These are phyloP conservation scores for Mycosarcoma maydis DNA, from an alignment of 1,284 basidiomycete species.

Conservation along the genomic window DNA sequence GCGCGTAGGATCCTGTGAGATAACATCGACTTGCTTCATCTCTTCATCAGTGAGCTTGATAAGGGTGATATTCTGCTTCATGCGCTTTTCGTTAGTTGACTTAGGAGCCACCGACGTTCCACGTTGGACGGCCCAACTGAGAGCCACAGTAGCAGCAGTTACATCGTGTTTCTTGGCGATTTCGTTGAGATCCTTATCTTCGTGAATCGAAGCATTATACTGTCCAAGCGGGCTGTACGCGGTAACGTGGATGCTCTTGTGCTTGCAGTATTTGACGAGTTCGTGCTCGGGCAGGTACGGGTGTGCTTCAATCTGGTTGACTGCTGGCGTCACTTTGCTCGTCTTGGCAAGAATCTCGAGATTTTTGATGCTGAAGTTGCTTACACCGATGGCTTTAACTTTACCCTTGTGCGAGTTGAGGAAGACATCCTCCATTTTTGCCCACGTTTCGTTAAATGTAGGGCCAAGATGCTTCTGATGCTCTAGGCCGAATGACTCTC, in stretches of 20 bases:
- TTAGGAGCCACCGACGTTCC: constrained; percentile 54
- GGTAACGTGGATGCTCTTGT: constrained; percentile 77
- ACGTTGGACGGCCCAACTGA: constrained; percentile 80
- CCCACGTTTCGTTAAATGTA: constrained; percentile 55
- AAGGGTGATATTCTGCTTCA: constrained; percentile 77
- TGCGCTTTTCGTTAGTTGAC: constrained; percentile 74
- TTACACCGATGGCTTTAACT: constrained; percentile 73
- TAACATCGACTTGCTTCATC: constrained; percentile 67
- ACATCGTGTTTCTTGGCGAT: constrained; percentile 74
- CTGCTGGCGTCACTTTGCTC: constrained; percentile 52
- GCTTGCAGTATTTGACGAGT: constrained; percentile 75
- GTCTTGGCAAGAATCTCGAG: constrained; percentile 49
- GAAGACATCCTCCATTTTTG: constrained; percentile 58
- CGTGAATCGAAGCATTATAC: constrained; percentile 77
- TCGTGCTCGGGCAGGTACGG: constrained; percentile 71
- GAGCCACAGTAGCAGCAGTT: constrained; percentile 73
- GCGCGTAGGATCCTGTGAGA: constrained; percentile 47
- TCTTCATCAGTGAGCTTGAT: constrained; percentile 75
- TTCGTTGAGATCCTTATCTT: constrained; percentile 75
- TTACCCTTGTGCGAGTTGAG: constrained; percentile 57
- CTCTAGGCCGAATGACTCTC: constrained; percentile 17
- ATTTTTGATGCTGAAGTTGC: constrained; percentile 54
- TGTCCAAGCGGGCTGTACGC: constrained; percentile 88
- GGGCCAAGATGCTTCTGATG: constrained; percentile 40
- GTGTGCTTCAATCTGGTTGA: constrained; percentile 59